Evolutionary conservation across 1,139 yeast species (phyloP).

Genomic region (Lodderomyces pseudojiufengensis): DNA sequence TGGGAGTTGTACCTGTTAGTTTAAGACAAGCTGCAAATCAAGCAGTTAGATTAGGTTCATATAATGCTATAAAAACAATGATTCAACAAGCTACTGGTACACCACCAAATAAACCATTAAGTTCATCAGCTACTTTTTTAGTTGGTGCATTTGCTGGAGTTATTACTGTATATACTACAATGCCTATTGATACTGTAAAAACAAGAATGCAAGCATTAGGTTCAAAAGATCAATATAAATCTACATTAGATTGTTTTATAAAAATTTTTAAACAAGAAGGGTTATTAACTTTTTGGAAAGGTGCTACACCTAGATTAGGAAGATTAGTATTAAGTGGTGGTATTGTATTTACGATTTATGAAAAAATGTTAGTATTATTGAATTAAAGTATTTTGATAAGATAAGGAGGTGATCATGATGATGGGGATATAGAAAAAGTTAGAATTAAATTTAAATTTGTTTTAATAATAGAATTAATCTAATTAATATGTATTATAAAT

Average conservation of each 20-base stretch:
- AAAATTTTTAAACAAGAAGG: constrained; percentile 86
- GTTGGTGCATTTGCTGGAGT: constrained; percentile 93
- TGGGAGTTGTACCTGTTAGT: constrained; percentile 90
- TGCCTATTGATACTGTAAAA: constrained; percentile 97
- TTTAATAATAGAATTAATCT: no score
- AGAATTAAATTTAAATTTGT: no score
- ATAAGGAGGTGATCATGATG: not conserved
- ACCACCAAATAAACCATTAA: constrained; percentile 68
- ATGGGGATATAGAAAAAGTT: no score
- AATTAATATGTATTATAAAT: no score
- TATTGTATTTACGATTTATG: constrained; percentile 91
- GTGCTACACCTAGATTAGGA: constrained; percentile 95
- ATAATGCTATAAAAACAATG: constrained; percentile 79
- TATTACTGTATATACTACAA: constrained; percentile 90
- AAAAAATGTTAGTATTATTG: constrained; percentile 70
- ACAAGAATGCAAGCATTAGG: constrained; percentile 96
- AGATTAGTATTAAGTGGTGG: constrained; percentile 92
- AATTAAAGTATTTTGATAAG: constrained; percentile 8
- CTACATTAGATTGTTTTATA: constrained; percentile 78
- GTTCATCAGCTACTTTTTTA: constrained; percentile 75
- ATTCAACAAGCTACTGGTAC: constrained; percentile 70
- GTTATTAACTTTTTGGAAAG: constrained; percentile 91
- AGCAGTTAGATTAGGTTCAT: constrained; percentile 90
- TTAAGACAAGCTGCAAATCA: constrained; percentile 95
- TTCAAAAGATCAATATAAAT: constrained; percentile 63